These are phyloP conservation scores for Rhynchosporium secalis DNA, from an alignment of 2,329 filamentous ascomycete genomes.

Conservation along the genomic window DNA sequence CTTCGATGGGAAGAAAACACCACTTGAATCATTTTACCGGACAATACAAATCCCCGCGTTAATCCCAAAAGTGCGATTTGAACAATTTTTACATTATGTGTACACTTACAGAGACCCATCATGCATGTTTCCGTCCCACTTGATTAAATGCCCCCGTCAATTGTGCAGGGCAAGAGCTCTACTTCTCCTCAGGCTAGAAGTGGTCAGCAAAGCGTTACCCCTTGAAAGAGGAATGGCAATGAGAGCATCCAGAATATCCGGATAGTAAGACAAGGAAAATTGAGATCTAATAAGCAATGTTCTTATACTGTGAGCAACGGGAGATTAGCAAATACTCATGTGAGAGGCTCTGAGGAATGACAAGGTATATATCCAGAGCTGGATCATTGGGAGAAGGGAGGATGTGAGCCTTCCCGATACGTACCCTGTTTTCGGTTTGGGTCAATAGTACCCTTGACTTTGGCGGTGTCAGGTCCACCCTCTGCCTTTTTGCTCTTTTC, in stretches of 20 bases:
- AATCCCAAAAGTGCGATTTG: background rate
- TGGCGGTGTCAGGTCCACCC: constrained; percentile 55
- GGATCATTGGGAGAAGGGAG: no score
- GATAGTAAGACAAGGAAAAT: background rate
- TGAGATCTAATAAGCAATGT: constrained; percentile 4
- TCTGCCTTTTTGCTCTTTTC: constrained; percentile 58
- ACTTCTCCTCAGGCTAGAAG: constrained; percentile 26
- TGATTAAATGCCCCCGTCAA: constrained; percentile 1
- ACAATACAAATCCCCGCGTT: no score
- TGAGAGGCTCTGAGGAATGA: no score
- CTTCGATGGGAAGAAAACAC: no score
- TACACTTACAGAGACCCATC: constrained; percentile 22
- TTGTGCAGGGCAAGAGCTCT: constrained; percentile 9
- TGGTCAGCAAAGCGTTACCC: constrained; percentile 26
- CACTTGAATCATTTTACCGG: no score
- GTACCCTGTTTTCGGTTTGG: constrained; percentile 29
- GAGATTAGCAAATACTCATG: no score
- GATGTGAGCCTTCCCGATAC: no score
- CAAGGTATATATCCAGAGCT: no score
- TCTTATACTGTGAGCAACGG: constrained; percentile 29
- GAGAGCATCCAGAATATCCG: background rate
- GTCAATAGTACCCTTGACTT: constrained; percentile 51
- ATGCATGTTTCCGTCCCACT: background rate
- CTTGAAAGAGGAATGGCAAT: constrained; percentile 25
- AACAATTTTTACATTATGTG: constrained; percentile 25